Conservation (phyloP, 2,329 filamentous ascomycete species). For the Fusarium cicatricum region DNA sequence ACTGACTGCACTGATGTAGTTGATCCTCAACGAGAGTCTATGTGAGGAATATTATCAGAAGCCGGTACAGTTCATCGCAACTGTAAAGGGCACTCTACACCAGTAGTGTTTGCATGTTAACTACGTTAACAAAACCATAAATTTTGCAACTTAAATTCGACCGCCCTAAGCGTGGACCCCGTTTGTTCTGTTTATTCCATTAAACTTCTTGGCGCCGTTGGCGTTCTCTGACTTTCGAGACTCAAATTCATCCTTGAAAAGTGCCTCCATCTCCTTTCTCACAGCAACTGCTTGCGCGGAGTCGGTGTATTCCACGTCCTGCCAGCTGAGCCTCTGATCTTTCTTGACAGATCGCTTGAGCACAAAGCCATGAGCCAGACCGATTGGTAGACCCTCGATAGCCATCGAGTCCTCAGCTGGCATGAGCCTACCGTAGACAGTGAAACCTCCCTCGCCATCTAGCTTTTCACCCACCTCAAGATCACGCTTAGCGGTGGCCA, state of each 20-base stretch:
- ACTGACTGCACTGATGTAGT: too few relatives aligned
- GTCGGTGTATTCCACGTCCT: slow-evolving; percentile 53
- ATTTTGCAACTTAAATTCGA: too few relatives aligned
- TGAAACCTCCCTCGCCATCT: slow-evolving; percentile 56
- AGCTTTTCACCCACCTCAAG: slow-evolving; percentile 54
- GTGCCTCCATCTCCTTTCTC: slow-evolving; percentile 53
- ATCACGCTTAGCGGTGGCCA: slow-evolving; percentile 56
- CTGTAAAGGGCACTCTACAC: too few relatives aligned
- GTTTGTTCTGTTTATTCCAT: slow-evolving; percentile 20
- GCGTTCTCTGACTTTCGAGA: not conserved
- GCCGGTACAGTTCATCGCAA: too few relatives aligned
- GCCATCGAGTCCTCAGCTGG: slow-evolving; percentile 50
- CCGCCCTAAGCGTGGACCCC: not conserved
- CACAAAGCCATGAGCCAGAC: slow-evolving; percentile 52
- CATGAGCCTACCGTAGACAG: slow-evolving; percentile 55
- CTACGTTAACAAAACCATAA: too few relatives aligned
- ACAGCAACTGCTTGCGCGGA: slow-evolving; percentile 50
- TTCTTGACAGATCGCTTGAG: slow-evolving; percentile 52
- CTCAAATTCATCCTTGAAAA: slow-evolving; percentile 44
- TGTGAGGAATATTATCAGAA: too few relatives aligned
- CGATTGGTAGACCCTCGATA: slow-evolving; percentile 53
- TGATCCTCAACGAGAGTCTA: too few relatives aligned
- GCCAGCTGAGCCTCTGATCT: slow-evolving; percentile 53
- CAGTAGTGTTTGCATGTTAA: too few relatives aligned
- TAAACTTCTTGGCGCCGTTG: slow-evolving; percentile 6